phyloP scores from a whole-genome alignment of 306 rosid species.

The Dryas drummondii region DNA sequence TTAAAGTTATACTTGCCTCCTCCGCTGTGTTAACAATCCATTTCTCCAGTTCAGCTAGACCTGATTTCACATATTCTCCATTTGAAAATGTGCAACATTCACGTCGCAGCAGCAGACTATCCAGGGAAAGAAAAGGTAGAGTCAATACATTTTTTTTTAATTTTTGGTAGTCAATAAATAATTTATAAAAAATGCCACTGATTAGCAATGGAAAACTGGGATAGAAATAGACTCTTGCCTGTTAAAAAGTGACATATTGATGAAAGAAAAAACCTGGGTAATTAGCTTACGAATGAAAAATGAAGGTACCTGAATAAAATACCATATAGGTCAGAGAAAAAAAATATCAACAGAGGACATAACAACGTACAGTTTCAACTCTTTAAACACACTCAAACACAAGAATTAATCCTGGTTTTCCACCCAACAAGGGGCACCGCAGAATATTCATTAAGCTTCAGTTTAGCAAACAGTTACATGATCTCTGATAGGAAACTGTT shows the following conservation, averaged over 20 bases:
- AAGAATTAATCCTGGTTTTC: not conserved
- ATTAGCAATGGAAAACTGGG: constrained; percentile 6
- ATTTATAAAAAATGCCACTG: not conserved
- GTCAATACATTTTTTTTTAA: constrained; percentile 10
- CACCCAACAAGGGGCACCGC: not conserved
- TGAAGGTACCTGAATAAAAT: constrained; percentile 74
- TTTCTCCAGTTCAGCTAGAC: constrained; percentile 91
- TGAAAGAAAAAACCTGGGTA: constrained; percentile 94
- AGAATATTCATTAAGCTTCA: constrained; percentile 2
- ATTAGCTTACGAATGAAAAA: constrained; percentile 92
- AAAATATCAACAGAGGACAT: not conserved
- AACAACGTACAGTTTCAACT: constrained; percentile 10
- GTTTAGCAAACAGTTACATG: not conserved
- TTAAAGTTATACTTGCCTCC: constrained; percentile 56
- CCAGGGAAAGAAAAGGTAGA: constrained; percentile 24
- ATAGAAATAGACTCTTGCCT: constrained; percentile 53
- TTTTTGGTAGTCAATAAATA: not conserved
- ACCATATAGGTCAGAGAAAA: constrained; percentile 24
- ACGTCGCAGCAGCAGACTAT: constrained; percentile 86
- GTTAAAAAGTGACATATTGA: constrained; percentile 93
- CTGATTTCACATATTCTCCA: constrained; percentile 96
- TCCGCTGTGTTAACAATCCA: constrained; percentile 82
- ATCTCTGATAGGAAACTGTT: not conserved
- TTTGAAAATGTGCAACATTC: constrained; percentile 98
- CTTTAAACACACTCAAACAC: not conserved